Base-by-base conservation (phyloP, 768 basidiomycete species). In the Nidularia sp. region DNA sequence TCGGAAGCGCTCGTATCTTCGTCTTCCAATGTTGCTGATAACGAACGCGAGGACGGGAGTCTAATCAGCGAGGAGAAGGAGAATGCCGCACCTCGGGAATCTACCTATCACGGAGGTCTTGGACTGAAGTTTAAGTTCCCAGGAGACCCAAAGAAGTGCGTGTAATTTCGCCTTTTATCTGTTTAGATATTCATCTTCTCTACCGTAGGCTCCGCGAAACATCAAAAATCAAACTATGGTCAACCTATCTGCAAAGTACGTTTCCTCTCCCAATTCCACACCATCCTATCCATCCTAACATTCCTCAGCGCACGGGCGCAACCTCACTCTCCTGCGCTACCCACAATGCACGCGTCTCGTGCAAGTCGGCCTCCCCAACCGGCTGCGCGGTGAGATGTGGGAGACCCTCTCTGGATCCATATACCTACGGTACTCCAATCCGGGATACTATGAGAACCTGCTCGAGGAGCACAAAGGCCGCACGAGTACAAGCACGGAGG, bases 351-450 rank as follows among this genome's bases (percentile, higher is more conserved):
- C 95, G 41, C 88, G 97, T n/a, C 81, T 99, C 29, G 88, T 98
- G 1, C 96, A 97, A 70, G 96, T 98, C 49, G 97, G 97, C 45
- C 77, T 99, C 3, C 97, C 97, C 2, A 97, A 95, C 60, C 78
- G 93, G 13, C 77, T 99, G 6, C 83, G 97, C 22, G 97, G 97
- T 10, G 97, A 98, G 67, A 88, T 98, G 74, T 99, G 97, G 97
- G 97, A 99, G 69, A 89, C 92, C 0, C 79, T 98, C 9, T 96
- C 94, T 3, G 97, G 97, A 0, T 96, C 95, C 4, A 74, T 98
- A 49, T 96, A 85, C 68, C 83, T 97, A 13, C 92, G 97, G 9
- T 93, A 87, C 62, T 76, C 83, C 44, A 87, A 94, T 56, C 93
- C 91, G 1, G 91, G 93, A 6, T 78, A 80, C 50, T 99, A 97